phyloP scores from a whole-genome alignment of 306 rosid species.

The Rubus parviflorus region DNA sequence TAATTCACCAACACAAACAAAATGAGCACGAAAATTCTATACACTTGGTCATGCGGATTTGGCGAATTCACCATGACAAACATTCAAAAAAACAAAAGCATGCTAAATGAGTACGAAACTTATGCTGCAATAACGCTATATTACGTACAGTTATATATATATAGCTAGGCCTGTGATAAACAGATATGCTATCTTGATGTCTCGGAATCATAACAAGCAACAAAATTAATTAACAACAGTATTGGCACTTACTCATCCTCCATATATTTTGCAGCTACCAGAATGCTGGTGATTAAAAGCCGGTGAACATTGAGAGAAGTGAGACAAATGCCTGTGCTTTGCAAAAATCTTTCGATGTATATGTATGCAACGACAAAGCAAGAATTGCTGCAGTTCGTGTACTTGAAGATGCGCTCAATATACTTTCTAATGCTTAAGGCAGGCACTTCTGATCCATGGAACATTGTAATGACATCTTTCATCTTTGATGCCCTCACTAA shows the following conservation, averaged over 20 bases:
- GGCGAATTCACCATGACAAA: background rate
- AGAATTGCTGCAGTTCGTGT: slow-evolving; percentile 52
- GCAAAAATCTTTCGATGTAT: slow-evolving; percentile 58
- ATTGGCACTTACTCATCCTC: slow-evolving; percentile 47
- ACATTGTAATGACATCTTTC: slow-evolving; percentile 41
- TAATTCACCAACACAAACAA: background rate
- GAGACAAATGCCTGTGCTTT: slow-evolving; percentile 34
- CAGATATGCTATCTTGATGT: background rate
- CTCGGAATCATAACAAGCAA: background rate
- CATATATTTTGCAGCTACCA: slow-evolving; percentile 62
- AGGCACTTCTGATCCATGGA: slow-evolving; percentile 57
- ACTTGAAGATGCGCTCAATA: slow-evolving; percentile 56
- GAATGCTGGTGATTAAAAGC: slow-evolving; percentile 51
- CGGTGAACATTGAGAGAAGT: slow-evolving; percentile 66
- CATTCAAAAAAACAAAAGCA: background rate
- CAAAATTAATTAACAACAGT: background rate
- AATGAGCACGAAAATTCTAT: background rate
- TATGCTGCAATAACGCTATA: background rate
- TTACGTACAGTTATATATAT: too few species aligned
- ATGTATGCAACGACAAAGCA: slow-evolving; percentile 66
- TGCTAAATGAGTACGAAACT: background rate
- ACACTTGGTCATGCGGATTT: background rate
- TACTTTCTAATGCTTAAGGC: slow-evolving; percentile 50
- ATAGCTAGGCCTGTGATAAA: background rate
- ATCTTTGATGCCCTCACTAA: slow-evolving; percentile 19